Conservation (phyloP, 352 stramenopile species). For the Albugo laibachii region DNA sequence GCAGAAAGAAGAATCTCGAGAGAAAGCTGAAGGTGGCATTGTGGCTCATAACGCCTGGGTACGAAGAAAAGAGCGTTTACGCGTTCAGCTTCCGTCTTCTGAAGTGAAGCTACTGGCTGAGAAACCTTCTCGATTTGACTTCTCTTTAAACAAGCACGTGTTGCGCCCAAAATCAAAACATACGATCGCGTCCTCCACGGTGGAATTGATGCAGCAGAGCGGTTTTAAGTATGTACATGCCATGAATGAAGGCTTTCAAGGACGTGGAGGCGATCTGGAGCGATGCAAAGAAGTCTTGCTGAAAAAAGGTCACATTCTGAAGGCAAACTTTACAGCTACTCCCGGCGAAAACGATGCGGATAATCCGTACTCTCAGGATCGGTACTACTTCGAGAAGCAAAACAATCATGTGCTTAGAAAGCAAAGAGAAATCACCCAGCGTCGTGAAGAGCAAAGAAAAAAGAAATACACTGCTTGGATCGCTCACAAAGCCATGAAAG, state of each 20-base stretch:
- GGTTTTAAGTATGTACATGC: constrained; percentile 70
- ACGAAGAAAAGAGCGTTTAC: constrained; percentile 56
- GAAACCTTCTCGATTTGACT: constrained; percentile 36
- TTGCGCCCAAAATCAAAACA: constrained; percentile 26
- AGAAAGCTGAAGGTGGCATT: constrained; percentile 51
- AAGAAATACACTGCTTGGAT: constrained; percentile 58
- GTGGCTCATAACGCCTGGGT: constrained; percentile 59
- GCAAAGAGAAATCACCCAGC: constrained; percentile 17
- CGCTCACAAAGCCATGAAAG: constrained; percentile 51
- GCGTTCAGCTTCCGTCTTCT: constrained; percentile 28
- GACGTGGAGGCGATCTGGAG: constrained; percentile 60
- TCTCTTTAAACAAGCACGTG: constrained; percentile 37
- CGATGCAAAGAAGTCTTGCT: constrained; percentile 51
- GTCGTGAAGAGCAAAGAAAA: constrained; percentile 37
- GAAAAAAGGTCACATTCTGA: constrained; percentile 54
- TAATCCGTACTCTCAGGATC: constrained; percentile 41
- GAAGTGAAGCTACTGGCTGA: constrained; percentile 1
- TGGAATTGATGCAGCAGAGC: constrained; percentile 54
- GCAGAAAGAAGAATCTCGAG: constrained; percentile 39
- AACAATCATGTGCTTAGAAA: constrained; percentile 38
- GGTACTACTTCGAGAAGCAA: constrained; percentile 47
- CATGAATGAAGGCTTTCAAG: constrained; percentile 74
- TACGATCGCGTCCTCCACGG: constrained; percentile 38
- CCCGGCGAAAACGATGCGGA: constrained; percentile 14
- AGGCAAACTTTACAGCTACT: constrained; percentile 41